Evolutionary conservation across 306 rosid species (phyloP), one percentile per base, ranked within the genome.

Genomic region (Quercus robur): DNA sequence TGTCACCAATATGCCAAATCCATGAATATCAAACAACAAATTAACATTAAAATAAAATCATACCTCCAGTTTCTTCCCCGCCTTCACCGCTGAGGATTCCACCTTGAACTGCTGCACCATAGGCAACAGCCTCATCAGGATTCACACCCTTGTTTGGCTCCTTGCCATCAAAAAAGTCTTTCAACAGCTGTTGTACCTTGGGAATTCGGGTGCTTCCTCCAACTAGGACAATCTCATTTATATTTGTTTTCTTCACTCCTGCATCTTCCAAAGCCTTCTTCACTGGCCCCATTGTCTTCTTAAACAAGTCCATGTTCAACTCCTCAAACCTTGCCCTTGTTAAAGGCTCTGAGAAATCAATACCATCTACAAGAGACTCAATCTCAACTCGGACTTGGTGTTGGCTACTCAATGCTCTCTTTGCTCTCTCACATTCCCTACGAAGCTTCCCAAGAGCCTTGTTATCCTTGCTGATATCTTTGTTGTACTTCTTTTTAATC

Each of bases 131-230:
- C 79, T 90, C 90, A 72, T 90, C 90, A 51, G 91, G 90, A 75
- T 88, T 88, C 35, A 90, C 83, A 31, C 90, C 91, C 63, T 88
- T 88, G 81, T 64, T 86, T 3, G 84, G 88, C 56, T 90, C 89
- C 55, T 88, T 87, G n/a, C 91, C 91, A 25, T 90, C 90, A 63
- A 90, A 90, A 70, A 58, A 88, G 10, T 90, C 90, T 73, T 70
- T 67, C 75, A 90, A 75, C 23, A 90, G 77, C 58, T 90, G 85
- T 73, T 88, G 89, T 12, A 86, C 83, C 78, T 87, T 90, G 0
- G 94, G 94, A 82, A 90, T 90, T 17, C 90, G 44, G 17, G 90
- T 90, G 18, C 90, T 90, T 11, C 94, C 90, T 59, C 90, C 90
- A 61, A 87, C 91, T 0, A 90, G 75, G 15, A 90, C 87, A 76